phyloP scores from a whole-genome alignment of 2,329 filamentous ascomycete species.

The Cladosporium velox region DNA sequence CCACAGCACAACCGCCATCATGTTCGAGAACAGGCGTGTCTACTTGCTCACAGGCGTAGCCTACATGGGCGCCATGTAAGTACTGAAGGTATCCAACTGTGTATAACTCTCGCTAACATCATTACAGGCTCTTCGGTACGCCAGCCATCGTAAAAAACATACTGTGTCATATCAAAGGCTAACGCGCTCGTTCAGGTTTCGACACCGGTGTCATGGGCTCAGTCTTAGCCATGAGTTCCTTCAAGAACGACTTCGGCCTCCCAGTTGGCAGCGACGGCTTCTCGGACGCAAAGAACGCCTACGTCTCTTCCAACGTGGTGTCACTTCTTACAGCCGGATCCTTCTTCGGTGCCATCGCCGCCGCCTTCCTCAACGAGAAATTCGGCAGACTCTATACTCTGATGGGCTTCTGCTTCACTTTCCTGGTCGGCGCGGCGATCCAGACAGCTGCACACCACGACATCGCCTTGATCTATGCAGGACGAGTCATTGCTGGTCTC shows the following conservation, averaged over 20 bases:
- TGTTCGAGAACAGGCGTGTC: slow-evolving; percentile 48
- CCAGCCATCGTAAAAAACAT: background rate
- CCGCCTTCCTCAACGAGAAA: slow-evolving; percentile 56
- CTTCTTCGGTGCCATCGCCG: slow-evolving; percentile 63
- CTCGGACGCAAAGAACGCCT: slow-evolving; percentile 42
- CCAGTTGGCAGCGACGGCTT: slow-evolving; percentile 55
- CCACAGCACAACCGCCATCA: slow-evolving; percentile 21
- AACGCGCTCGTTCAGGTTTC: slow-evolving; percentile 36
- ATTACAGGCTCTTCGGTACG: too few relatives aligned
- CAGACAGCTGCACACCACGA: slow-evolving; percentile 62
- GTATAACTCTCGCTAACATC: too few relatives aligned
- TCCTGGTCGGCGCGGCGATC: slow-evolving; percentile 63
- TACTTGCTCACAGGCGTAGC: slow-evolving; percentile 48
- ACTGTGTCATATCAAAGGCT: background rate
- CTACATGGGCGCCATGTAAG: slow-evolving; percentile 44
- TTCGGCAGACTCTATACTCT: slow-evolving; percentile 59
- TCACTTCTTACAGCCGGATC: slow-evolving; percentile 69
- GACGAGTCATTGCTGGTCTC: slow-evolving; percentile 55
- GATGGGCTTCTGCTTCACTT: slow-evolving; percentile 57
- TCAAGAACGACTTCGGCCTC: slow-evolving; percentile 44
- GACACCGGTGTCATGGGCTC: slow-evolving; percentile 69
- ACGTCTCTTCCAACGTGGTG: slow-evolving; percentile 66
- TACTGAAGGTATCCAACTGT: too few relatives aligned
- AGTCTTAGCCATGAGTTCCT: slow-evolving; percentile 61
- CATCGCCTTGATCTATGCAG: slow-evolving; percentile 57